These are phyloP conservation scores for Bipolaris sorokiniana DNA, from an alignment of 2,329 filamentous ascomycete genomes.

Conservation along the genomic window DNA sequence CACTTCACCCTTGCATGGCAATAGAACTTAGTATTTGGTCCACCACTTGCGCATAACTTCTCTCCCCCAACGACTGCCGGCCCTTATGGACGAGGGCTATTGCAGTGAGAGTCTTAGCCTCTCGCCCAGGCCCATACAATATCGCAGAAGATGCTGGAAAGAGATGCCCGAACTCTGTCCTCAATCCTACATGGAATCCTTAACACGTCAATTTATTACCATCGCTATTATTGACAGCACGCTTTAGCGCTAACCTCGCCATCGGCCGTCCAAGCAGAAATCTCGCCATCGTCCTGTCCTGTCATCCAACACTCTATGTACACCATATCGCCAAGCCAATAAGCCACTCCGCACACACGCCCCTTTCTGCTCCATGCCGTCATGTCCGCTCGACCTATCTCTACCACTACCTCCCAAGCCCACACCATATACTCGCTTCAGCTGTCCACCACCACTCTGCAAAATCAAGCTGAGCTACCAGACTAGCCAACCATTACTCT, in stretches of 20 bases:
- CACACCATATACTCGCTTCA: background rate
- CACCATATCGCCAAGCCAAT: conserved; percentile 26
- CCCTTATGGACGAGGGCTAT: too few species aligned
- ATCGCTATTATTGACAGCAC: background rate
- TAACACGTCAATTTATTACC: background rate
- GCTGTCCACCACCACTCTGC: conserved; percentile 3
- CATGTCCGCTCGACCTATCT: conserved; percentile 6
- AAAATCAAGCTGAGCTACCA: background rate
- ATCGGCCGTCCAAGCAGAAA: conserved; percentile 3
- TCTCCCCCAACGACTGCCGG: too few species aligned
- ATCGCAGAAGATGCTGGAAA: background rate
- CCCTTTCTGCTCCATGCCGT: conserved; percentile 18
- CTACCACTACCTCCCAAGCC: conserved; percentile 6
- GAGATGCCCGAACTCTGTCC: background rate
- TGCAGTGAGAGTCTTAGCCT: background rate
- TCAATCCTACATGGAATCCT: background rate
- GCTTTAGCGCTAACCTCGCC: background rate
- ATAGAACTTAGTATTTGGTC: conserved; percentile 4
- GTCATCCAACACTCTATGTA: conserved; percentile 7
- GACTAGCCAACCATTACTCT: background rate
- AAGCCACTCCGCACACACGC: conserved; percentile 18
- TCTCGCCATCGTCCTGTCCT: background rate
- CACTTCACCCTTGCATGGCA: conserved; percentile 7
- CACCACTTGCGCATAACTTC: conserved; percentile 1
- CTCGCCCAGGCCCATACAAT: background rate